Base-by-base conservation (phyloP, 1,284 basidiomycete species). In the Dichomitus squalens region DNA sequence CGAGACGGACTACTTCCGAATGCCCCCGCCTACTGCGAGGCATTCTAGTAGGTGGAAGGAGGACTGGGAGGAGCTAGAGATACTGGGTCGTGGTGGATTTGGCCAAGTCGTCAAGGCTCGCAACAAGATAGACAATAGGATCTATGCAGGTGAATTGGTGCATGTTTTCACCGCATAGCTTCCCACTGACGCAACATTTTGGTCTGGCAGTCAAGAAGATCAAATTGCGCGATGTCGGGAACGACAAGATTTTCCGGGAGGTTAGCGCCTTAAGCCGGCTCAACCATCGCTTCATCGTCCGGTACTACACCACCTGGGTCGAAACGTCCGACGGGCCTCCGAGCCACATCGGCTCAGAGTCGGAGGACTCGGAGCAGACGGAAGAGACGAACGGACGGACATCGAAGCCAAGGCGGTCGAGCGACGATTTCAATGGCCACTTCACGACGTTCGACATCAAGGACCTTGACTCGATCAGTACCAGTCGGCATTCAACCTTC, bases 71-170 rank as follows among this genome's bases (percentile, higher is more conserved):
- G 89, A 92, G 67, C 71, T 93, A 14, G 90, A 93, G 65, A 72
- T 92, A 25, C 67, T 92, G 90, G 95, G 96, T 1, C 92, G 90
- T 70, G 95, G 95, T 0, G 95, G 91, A 0, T 98, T 96, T 70
- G 95, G 95, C 0, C 91, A 92, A 21, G 96, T 98, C 0, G 93
- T 97, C 43, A 98, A 98, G 72, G 95, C 95, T 1, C 80, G 88
- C 52, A 96, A 98, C 70, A 92, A 87, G 74, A 83, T 92, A 33
- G 90, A 92, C 70, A 79, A 72, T 31, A 77, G 84, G 31, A 86
- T 88, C 53, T 91, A 90, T 66, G 90, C 92, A 4, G 85, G 87
- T 74, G 36, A 18, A 27, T 33, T 38, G 20, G 11, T n/a, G 0
- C 5, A 7, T 7, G 35, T 36, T 23, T 35, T 12, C 38, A 49